Evolutionary conservation across 208 protist genomes (phyloP), one percentile per base, ranked within the genome.

Genomic region (Trypanosoma caninum): DNA sequence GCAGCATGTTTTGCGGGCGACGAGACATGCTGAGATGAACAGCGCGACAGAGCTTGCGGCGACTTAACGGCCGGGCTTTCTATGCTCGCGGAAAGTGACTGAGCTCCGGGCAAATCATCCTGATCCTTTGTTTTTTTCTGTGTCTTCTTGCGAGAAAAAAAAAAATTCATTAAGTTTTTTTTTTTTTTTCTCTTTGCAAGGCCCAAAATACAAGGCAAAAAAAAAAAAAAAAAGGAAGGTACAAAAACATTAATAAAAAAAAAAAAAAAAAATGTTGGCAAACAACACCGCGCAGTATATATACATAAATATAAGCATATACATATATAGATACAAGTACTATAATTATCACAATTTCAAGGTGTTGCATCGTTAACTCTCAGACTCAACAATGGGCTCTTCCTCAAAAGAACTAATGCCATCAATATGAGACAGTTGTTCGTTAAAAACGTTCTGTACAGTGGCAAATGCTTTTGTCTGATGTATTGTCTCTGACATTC

Each of bases 401-500:
- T 93, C 86, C 31, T 95, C 89, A 74, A 89, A 91, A 8, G 59
- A 58, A 52, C 69, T 84, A 53, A 93, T 90, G 44, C 89, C 89
- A 20, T 95, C 89, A 6, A 83, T 70, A 27, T 79, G 74, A 1
- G 85, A 59, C 35, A 95, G 69, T 50, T 93, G 83, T 53, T 95
- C 89, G 47, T 84, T 81, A 25, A 95, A 82, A 10, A 93, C 68
- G 8, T 56, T 77, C 59, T 95, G 89, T 35, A 68, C 54, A 2
- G 84, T 84, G 0, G 79, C 64, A 5, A 73, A 60, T 0, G 73
- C 84, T 35, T 77, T 79, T 0, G 74, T 66, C 71, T 95, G 85
- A n/a, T 70, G 72, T 56, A 93, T 84, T 18, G 85, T 95, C 51
- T 91, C 84, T 1, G 79, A 50, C 89, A 95, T 95, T 57, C 89